phyloP scores from a whole-genome alignment of 202 grass and related monocot species.

The Eragrostis tef region DNA sequence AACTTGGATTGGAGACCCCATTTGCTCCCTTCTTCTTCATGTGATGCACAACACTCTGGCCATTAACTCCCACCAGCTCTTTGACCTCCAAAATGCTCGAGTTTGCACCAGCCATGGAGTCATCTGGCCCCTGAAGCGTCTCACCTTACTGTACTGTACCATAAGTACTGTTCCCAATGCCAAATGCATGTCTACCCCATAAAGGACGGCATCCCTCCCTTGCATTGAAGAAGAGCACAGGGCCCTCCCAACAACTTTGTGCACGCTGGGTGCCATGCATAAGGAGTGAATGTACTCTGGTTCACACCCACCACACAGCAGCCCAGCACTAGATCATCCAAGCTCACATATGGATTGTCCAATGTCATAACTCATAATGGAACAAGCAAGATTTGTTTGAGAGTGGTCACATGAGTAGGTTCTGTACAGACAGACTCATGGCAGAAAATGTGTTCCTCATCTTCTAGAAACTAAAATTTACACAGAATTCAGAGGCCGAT shows the following conservation, averaged over 20 bases:
- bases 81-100: conserved; percentile 32
- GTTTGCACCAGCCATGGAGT: conserved; percentile 3
- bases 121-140: conserved; percentile 9
- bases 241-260: conserved; percentile 23
- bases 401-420: neutral
- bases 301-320: conserved; percentile 15
- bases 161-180: conserved; percentile 32
- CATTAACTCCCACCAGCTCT: conserved; percentile 46
- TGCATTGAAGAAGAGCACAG: conserved; percentile 35
- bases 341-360: conserved; percentile 6
- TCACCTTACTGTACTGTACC: conserved; percentile 18
- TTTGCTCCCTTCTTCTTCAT: conserved; percentile 40
- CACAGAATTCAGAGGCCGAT: neutral
- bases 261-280: conserved; percentile 33
- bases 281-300: conserved; percentile 1
- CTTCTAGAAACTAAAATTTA: neutral
- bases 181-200: conserved; percentile 42
- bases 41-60: conserved; percentile 44
- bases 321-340: conserved; percentile 23
- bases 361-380: neutral
- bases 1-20: conserved; percentile 22
- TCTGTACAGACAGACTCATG: neutral
- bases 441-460: neutral
- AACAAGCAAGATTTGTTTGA: neutral
- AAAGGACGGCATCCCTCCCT: conserved; percentile 30